These are phyloP conservation scores for Suhomyces wounanorum DNA, from an alignment of 1,139 yeast genomes.

Conservation along the genomic window DNA sequence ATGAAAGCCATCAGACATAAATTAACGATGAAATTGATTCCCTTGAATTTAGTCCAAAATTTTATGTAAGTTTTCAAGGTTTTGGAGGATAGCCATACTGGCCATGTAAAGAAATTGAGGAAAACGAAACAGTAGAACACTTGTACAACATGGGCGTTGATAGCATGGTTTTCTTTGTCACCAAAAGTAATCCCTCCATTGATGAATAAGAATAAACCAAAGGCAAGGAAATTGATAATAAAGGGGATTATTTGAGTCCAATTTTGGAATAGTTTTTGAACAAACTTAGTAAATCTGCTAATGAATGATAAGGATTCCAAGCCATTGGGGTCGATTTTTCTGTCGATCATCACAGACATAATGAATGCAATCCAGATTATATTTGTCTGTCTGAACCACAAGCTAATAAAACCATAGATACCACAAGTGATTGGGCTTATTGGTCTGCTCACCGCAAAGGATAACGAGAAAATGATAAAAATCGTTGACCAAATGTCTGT, in stretches of 20 bases:
- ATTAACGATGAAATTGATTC: slow-evolving; percentile 22
- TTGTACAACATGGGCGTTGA: slow-evolving; percentile 76
- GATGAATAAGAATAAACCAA: slow-evolving; percentile 54
- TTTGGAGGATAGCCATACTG: slow-evolving; percentile 58
- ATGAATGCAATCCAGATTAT: slow-evolving; percentile 80
- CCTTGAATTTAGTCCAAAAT: slow-evolving; percentile 25
- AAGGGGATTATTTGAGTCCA: slow-evolving; percentile 51
- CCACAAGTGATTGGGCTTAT: slow-evolving; percentile 35
- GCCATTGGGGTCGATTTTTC: slow-evolving; percentile 26
- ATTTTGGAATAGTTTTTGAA: slow-evolving; percentile 24
- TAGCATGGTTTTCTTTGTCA: slow-evolving; percentile 81
- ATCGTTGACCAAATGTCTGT: slow-evolving; percentile 94
- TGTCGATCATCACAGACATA: slow-evolving; percentile 57
- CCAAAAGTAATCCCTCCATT: slow-evolving; percentile 87
- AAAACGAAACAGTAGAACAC: slow-evolving; percentile 75
- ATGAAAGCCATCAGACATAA: slow-evolving; percentile 34
- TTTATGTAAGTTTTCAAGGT: slow-evolving; percentile 40
- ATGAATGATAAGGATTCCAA: slow-evolving; percentile 9
- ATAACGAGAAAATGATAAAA: slow-evolving; percentile 47
- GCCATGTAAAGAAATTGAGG: slow-evolving; percentile 63
- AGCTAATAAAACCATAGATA: slow-evolving; percentile 54
- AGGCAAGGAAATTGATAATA: slow-evolving; percentile 49
- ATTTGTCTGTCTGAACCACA: slow-evolving; percentile 87
- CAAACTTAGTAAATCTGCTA: slow-evolving; percentile 19
- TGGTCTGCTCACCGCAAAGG: slow-evolving; percentile 35